Evolutionary conservation across 2,329 filamentous ascomycete species (phyloP).

Genomic region (Colletotrichum tofieldiae): DNA sequence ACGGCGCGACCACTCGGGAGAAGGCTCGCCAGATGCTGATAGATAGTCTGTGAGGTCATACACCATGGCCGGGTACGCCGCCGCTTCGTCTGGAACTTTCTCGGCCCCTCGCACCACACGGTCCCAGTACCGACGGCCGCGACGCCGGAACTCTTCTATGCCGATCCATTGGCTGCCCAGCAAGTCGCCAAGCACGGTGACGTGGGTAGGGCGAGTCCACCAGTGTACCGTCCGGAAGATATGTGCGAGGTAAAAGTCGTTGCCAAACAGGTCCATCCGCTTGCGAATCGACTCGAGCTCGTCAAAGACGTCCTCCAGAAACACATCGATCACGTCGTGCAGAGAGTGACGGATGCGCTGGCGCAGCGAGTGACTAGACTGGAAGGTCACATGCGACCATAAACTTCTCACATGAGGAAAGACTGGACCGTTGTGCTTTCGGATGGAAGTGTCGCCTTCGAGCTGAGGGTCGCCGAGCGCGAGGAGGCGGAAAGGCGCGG

Average conservation of each 20-base stretch:
- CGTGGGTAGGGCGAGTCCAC: conserved; percentile 89
- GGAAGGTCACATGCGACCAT: conserved; percentile 63
- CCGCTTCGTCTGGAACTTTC: conserved; percentile 73
- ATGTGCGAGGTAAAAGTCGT: conserved; percentile 95
- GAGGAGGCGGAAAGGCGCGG: conserved; percentile 87
- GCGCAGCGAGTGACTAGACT: conserved; percentile 64
- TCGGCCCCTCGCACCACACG: conserved; percentile 81
- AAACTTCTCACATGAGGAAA: conserved; percentile 69
- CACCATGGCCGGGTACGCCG: conserved; percentile 63
- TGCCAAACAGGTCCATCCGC: conserved; percentile 88
- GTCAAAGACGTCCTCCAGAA: conserved; percentile 78
- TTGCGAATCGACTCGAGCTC: conserved; percentile 81
- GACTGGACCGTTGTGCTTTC: conserved; percentile 66
- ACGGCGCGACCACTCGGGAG: conserved; percentile 75
- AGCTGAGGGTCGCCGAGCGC: conserved; percentile 93
- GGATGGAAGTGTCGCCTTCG: conserved; percentile 91
- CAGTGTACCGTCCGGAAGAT: conserved; percentile 88
- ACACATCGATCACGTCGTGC: conserved; percentile 74
- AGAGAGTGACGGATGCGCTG: conserved; percentile 67
- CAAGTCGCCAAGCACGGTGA: conserved; percentile 90
- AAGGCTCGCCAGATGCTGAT: conserved; percentile 57
- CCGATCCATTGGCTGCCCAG: conserved; percentile 96
- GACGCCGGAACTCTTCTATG: conserved; percentile 84
- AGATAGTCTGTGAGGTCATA: conserved; percentile 68
- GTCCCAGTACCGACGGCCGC: conserved; percentile 84